Evolutionary conservation across 2,329 filamentous ascomycete genomes (phyloP), one percentile per base, ranked within the genome.

Genomic region (Aureobasidium pullulans): DNA sequence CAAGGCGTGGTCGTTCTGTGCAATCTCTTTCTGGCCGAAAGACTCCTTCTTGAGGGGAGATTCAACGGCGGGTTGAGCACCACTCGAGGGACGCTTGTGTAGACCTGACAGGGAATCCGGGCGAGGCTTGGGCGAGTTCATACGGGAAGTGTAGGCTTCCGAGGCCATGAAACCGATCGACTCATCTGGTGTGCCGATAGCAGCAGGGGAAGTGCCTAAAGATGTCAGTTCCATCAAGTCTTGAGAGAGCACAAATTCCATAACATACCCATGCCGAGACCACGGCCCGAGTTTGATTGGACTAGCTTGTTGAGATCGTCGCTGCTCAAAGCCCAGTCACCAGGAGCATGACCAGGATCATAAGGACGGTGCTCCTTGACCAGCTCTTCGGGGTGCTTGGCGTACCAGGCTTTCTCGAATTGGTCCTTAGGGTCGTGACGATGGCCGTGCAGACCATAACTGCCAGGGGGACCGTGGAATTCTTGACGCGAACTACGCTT

Each of bases 271-370:
- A 80, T 70, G 57, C 79, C 79, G 65, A 77, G 67, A 29, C 79
- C 79, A 56, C 70, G 75, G 52, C 71, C 74, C 36, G 74, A 82
- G 39, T 87, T 90, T 43, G 88, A 82, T 63, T 86, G 84, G 60
- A 97, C 91, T 65, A 97, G 86, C 75, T 88, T 91, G 75, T 96
- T 96, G 66, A 97, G 76, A 69, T 96, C 89, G 43, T 90, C 89
- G 67, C 88, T 92, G 74, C 89, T 94, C 84, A 96, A 82, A 59
- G 90, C 89, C 76, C 88, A 95, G 69, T 94, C 88, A 39, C 82
- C 82, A 52, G 84, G 78, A 32, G 81, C 81, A 52, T 84, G 79
- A 36, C 79, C 80, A 42, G 80, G 78, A 56, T 78, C 81, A 67
- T 87, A 87, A 64, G 82, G 80, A 43, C 81, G 84, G 64, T 85